These are phyloP conservation scores for Cercophora sp. DNA, from an alignment of 495 filamentous ascomycete species.

Conservation along the genomic window DNA sequence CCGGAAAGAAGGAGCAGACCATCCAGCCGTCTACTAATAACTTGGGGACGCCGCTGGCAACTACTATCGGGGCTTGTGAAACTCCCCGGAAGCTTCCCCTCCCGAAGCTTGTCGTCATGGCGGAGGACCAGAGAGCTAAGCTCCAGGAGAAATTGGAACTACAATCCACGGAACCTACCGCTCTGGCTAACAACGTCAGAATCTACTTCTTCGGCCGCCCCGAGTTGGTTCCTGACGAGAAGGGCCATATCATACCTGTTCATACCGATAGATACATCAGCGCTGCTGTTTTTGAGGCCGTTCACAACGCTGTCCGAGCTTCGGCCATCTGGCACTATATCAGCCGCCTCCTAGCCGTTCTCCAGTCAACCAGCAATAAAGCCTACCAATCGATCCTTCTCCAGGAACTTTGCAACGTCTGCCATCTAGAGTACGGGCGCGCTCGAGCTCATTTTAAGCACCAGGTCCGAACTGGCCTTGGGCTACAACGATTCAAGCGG, in stretches of 20 bases:
- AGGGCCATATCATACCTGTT: conserved; percentile 20
- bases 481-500: conserved; percentile 32
- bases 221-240: conserved; percentile 34
- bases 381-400: conserved; percentile 22
- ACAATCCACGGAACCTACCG: conserved; percentile 27
- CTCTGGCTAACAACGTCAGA: conserved; percentile 29
- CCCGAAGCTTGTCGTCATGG: conserved; percentile 15
- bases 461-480: conserved; percentile 21
- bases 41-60: conserved; percentile 3
- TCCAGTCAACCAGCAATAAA: conserved; percentile 19
- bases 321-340: conserved; percentile 37
- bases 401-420: conserved; percentile 37
- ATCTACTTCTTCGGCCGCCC: conserved; percentile 31
- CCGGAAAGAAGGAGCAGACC: neutral
- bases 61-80: no score
- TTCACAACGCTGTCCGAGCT: conserved; percentile 28
- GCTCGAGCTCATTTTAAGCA: conserved; percentile 28
- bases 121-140: conserved; percentile 16
- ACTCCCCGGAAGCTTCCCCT: conserved; percentile 21
- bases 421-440: conserved; percentile 34
- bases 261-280: conserved; percentile 31
- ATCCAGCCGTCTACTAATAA: conserved; percentile 12
- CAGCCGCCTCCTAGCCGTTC: conserved; percentile 24
- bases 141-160: conserved; percentile 24
- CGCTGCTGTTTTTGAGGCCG: conserved; percentile 28